Percentiles rank a stretch among this genome's conserved stretches.
These are phyloP conservation scores for Sporothrix humicola DNA, from an alignment of 2,329 filamentous ascomycete species.

Conservation along the genomic window DNA sequence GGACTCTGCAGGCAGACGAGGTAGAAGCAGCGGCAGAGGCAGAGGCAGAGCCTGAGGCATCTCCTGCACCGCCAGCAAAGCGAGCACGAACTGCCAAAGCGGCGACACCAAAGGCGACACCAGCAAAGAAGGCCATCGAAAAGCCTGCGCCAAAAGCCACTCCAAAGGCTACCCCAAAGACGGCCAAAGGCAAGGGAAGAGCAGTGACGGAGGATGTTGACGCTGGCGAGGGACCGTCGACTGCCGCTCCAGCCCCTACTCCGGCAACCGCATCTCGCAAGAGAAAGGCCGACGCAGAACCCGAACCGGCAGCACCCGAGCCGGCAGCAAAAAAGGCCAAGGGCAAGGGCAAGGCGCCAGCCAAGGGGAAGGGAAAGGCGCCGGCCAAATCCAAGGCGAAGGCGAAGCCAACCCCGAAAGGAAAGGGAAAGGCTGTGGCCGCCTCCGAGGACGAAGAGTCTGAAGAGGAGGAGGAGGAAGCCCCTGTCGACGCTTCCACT, in stretches of 20 bases:
- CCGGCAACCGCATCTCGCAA: not conserved
- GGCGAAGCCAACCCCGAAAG: not conserved
- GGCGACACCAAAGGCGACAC: not conserved
- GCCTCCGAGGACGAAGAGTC: not conserved
- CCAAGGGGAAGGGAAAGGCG: not conserved
- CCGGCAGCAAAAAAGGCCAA: not conserved
- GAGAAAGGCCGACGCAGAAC: not conserved
- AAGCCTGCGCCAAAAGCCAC: conserved; percentile 8
- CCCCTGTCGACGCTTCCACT: not conserved
- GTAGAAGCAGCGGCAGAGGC: not conserved
- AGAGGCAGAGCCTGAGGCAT: not conserved
- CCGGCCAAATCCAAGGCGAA: not conserved
- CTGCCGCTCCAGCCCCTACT: not conserved
- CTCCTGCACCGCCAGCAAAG: not conserved
- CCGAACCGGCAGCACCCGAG: not conserved
- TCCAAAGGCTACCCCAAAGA: not conserved
- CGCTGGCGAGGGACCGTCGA: not conserved
- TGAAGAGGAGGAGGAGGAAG: not conserved
- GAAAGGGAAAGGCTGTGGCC: not conserved
- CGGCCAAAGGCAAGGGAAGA: conserved; percentile 1
- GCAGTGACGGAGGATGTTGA: not conserved
- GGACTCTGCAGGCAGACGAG: too few relatives aligned
- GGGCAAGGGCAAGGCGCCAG: not conserved
- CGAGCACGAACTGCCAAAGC: not conserved
- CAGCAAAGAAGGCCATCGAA: not conserved